Evolutionary conservation across 1,284 basidiomycete genomes (phyloP).

Genomic region (Ustanciosporium gigantosporum): DNA sequence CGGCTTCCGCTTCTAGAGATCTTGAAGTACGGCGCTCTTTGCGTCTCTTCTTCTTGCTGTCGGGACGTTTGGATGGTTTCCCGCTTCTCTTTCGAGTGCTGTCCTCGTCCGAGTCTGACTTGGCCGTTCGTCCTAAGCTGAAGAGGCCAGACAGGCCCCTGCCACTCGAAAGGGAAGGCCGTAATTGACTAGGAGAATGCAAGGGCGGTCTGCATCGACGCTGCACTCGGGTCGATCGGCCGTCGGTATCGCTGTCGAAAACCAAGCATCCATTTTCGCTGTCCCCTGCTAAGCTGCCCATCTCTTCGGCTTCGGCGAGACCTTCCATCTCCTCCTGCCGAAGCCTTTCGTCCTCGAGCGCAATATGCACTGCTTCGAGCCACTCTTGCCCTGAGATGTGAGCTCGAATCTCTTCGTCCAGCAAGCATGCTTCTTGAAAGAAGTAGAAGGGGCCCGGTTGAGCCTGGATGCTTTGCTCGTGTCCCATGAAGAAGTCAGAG

Average conservation of each 20-base stretch:
- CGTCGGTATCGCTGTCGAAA: constrained; percentile 38
- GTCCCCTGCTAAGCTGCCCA: constrained; percentile 35
- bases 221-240: background rate
- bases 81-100: constrained; percentile 12
- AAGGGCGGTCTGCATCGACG: background rate
- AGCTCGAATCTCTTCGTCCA: constrained; percentile 13
- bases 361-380: constrained; percentile 25
- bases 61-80: constrained; percentile 3
- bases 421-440: constrained; percentile 23
- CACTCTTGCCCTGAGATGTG: constrained; percentile 27
- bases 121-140: constrained; percentile 8
- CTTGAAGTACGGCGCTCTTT: constrained; percentile 7
- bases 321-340: constrained; percentile 15
- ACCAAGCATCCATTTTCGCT: constrained; percentile 30
- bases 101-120: background rate
- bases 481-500: constrained; percentile 18
- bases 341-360: constrained; percentile 12
- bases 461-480: constrained; percentile 7
- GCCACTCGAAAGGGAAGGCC: constrained; percentile 1
- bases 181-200: background rate
- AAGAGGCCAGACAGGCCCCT: constrained; percentile 10
- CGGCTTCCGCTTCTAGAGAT: constrained; percentile 1
- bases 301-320: constrained; percentile 31
- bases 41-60: constrained; percentile 15
- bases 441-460: constrained; percentile 31